Percentiles rank a stretch among this genome's conserved stretches.
Evolutionary conservation across 495 filamentous ascomycete genomes (phyloP).

Genomic region (Neurospora sp.): DNA sequence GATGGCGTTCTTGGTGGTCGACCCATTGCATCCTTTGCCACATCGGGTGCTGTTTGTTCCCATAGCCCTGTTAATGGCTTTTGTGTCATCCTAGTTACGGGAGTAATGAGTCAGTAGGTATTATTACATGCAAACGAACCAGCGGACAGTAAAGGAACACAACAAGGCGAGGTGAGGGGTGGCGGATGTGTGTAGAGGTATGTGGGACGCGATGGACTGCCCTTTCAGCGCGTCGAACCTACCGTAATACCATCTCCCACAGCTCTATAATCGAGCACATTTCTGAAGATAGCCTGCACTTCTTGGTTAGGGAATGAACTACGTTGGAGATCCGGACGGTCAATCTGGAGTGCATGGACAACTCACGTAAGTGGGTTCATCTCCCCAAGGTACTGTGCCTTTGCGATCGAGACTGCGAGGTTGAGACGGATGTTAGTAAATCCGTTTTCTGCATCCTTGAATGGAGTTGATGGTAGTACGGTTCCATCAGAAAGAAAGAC

Average conservation of each 20-base stretch:
- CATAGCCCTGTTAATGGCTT: constrained; percentile 71
- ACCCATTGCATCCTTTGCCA: constrained; percentile 62
- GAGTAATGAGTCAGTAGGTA: too few relatives aligned
- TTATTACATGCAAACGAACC: too few relatives aligned
- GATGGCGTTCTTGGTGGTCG: constrained; percentile 57
- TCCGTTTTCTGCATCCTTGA: too few relatives aligned
- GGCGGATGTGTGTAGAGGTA: background rate
- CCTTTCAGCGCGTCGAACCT: background rate
- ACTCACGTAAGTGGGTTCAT: constrained; percentile 31
- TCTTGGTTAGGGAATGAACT: constrained; percentile 14
- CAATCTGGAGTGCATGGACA: background rate
- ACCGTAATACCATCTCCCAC: constrained; percentile 53
- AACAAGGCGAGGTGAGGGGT: background rate
- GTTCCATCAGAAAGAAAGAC: too few relatives aligned
- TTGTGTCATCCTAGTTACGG: constrained; percentile 51
- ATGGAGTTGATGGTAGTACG: too few relatives aligned
- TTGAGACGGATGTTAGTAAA: background rate
- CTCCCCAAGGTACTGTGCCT: constrained; percentile 53
- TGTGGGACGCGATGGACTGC: background rate
- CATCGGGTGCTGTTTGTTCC: constrained; percentile 56
- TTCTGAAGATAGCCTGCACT: constrained; percentile 53
- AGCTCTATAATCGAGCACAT: constrained; percentile 59
- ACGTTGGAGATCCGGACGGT: background rate
- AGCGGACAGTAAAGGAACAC: too few relatives aligned
- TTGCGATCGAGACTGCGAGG: constrained; percentile 46